These are phyloP conservation scores for Luvunga scandens DNA, from an alignment of 345 rosid genomes.

Conservation along the genomic window DNA sequence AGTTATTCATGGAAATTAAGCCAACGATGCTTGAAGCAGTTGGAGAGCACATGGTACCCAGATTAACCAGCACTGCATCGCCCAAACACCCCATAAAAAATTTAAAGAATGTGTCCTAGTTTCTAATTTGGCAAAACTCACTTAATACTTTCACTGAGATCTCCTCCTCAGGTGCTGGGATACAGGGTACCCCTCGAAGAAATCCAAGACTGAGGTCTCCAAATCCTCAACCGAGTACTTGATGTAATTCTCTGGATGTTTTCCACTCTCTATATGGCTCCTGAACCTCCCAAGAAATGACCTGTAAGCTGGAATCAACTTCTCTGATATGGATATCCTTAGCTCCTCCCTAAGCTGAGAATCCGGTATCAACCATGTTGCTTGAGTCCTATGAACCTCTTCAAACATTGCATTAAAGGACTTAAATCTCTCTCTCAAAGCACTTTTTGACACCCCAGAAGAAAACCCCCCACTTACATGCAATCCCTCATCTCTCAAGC, in stretches of 20 bases:
- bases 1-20: not conserved
- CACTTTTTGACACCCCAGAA: constrained; percentile 79
- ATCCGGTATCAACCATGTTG: constrained; percentile 80
- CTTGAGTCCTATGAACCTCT: constrained; percentile 82
- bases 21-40: constrained; percentile 13
- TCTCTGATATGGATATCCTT: constrained; percentile 78
- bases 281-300: constrained; percentile 93
- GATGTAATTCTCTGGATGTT: constrained; percentile 90
- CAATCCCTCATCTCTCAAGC: constrained; percentile 90
- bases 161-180: constrained; percentile 81
- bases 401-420: constrained; percentile 86
- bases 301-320: constrained; percentile 86
- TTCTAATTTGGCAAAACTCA: constrained; percentile 42
- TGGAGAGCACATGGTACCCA: constrained; percentile 25
- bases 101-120: constrained; percentile 60
- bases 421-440: constrained; percentile 85
- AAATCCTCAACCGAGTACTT: constrained; percentile 86
- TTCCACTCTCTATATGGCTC: constrained; percentile 87
- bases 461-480: constrained; percentile 85
- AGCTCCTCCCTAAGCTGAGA: constrained; percentile 88
- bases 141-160: constrained; percentile 47
- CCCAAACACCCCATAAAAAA: constrained; percentile 52
- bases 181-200: constrained; percentile 82
- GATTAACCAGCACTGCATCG: constrained; percentile 28
- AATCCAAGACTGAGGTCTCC: constrained; percentile 81